A percentile compares a stretch with the other conserved stretches of the same genome.
phyloP scores from a whole-genome alignment of 2,329 filamentous ascomycete species.

The Penicillium sp. region DNA sequence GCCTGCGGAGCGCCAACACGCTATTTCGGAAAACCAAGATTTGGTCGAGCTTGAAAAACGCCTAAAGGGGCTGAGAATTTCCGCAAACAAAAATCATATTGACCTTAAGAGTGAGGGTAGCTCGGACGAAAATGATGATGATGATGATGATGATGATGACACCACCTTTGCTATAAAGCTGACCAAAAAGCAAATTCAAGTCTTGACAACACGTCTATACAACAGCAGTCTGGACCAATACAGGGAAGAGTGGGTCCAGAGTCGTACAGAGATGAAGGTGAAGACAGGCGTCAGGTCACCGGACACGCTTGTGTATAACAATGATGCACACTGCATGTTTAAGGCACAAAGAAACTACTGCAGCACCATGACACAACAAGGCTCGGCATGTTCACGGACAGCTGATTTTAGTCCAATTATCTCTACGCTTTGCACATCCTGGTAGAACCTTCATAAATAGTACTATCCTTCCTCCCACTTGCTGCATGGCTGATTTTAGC shows the following conservation, averaged over 20 bases:
- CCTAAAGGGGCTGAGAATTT: constrained; percentile 9
- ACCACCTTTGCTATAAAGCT: constrained; percentile 16
- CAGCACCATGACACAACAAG: no score
- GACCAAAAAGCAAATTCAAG: constrained; percentile 15
- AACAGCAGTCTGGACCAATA: neutral
- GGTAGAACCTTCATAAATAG: no score
- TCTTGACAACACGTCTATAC: neutral
- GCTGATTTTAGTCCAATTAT: no score
- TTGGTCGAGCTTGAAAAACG: constrained; percentile 16
- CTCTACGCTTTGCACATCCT: no score
- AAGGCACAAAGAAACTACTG: no score
- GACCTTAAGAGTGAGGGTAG: neutral
- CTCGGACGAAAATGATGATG: neutral
- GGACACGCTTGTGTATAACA: constrained; percentile 3
- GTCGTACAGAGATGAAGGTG: neutral
- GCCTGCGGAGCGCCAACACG: constrained; percentile 16
- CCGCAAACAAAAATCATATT: neutral
- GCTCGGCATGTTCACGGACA: no score
- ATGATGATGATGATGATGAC: constrained; percentile 8
- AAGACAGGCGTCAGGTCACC: constrained; percentile 3
- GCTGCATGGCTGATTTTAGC: no score
- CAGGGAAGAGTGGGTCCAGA: neutral
- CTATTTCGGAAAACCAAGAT: constrained; percentile 15
- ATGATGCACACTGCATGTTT: constrained; percentile 3
- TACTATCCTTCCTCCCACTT: no score